Conservation (phyloP, 768 basidiomycete species). For the Termitomyces sp. region DNA sequence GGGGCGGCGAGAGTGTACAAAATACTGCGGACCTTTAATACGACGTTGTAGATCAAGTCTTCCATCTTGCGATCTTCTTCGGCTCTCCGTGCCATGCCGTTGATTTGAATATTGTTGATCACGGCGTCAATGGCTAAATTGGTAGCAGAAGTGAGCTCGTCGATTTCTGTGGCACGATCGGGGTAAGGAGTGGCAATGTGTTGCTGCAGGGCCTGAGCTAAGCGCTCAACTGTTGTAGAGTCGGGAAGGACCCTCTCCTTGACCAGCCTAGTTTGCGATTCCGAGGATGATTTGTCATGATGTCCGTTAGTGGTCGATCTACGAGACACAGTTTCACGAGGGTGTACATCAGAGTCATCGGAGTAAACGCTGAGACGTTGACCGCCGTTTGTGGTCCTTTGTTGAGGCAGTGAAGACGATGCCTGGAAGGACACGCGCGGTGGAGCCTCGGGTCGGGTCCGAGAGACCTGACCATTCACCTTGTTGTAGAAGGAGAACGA, state of each 20-base stretch:
- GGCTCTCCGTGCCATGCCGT: conserved; percentile 36
- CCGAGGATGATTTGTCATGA: conserved; percentile 6
- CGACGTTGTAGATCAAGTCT: conserved; percentile 53
- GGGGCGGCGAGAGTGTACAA: conserved; percentile 63
- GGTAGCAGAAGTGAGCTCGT: conserved; percentile 44
- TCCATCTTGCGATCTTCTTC: conserved; percentile 61
- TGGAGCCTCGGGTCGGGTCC: conserved; percentile 55
- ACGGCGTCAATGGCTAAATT: conserved; percentile 59
- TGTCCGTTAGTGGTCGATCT: conserved; percentile 24
- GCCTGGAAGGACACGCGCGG: conserved; percentile 10
- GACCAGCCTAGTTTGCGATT: conserved; percentile 7
- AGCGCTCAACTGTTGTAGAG: conserved; percentile 61
- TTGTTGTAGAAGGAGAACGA: conserved; percentile 79
- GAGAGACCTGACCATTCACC: conserved; percentile 58
- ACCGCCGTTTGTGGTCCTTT: conserved; percentile 27
- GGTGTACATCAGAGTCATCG: conserved; percentile 73
- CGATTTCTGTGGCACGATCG: conserved; percentile 45
- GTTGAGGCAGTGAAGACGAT: conserved; percentile 18
- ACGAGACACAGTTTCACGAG: conserved; percentile 29
- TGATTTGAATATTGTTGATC: conserved; percentile 50
- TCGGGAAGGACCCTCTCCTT: conserved; percentile 29
- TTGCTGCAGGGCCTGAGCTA: conserved; percentile 62
- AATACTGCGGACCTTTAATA: conserved; percentile 71
- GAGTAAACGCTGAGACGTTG: conserved; percentile 65
- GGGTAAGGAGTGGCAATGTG: conserved; percentile 52